Base-by-base conservation (phyloP, 2,329 filamentous ascomycete species). In the Clarireedia paspali region DNA sequence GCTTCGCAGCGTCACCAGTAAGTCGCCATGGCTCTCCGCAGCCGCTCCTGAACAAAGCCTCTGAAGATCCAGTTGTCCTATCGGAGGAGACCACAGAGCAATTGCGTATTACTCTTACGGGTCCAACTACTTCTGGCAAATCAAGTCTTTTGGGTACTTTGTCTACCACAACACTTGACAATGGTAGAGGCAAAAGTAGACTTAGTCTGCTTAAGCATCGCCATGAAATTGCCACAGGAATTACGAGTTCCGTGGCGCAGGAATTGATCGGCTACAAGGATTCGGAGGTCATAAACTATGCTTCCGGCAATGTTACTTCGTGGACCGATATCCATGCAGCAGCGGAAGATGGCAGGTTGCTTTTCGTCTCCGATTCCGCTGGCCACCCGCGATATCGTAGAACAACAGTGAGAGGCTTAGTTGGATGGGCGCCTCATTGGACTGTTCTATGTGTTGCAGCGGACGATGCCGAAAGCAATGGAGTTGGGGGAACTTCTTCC, bases 341-440 rank as follows among this genome's bases (percentile, higher is more conserved):
- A 49, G 83, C 89, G 0, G 82, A 85, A 58, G 73, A 78, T 57
- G 89, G 86, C 2, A 84, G 91, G 20, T 73, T 99, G 3, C 89
- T 94, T 5, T 91, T 96, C 63, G 76, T 97, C 6, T 89, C 91
- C 0, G 94, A 99, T 71, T 95, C 92, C 47, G 92, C 92, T 15
- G 94, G 94, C 0, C 89, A 95, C 61, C 87, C 91, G 39, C 84
- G 91, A 46, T 99, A 94, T 70, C 82, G 91, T 48, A 85, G 94
- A 55, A 97, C 92, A 5, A 92, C 90, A 2, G 77, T 97, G 53
- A 83, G 92, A 58, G 91, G 91, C 0, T 76, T 99, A n/a, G 80
- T 99, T 60, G 94, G 91, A 47, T 97, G 94, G 91, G 88, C 89
- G 39, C 94, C 94, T 7, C 91, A 97, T 68, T 99, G 94, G 86